These are phyloP conservation scores for Colletotrichum simmondsii DNA, from an alignment of 2,329 filamentous ascomycete species.

Conservation along the genomic window DNA sequence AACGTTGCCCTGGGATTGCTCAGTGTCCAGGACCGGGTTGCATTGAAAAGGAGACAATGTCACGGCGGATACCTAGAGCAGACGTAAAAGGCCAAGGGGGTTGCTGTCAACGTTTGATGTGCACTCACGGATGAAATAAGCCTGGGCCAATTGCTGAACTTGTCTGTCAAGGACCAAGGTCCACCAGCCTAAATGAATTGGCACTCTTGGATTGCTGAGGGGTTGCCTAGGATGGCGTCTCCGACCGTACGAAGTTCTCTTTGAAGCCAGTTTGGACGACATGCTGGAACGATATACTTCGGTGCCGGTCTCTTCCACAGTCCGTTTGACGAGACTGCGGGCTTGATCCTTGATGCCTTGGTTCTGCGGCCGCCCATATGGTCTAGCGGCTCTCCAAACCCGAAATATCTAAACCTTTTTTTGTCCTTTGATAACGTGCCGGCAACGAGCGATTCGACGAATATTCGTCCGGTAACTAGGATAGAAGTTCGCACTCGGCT, in stretches of 20 bases:
- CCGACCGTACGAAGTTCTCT: neutral
- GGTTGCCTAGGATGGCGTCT: neutral
- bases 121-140: conserved; percentile 10
- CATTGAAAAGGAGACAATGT: neutral
- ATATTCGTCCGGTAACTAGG: neutral
- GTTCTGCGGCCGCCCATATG: neutral
- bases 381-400: neutral
- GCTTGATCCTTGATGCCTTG: neutral
- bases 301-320: neutral
- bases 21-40: neutral
- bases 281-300: neutral
- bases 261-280: neutral
- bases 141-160: conserved; percentile 6
- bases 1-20: conserved; percentile 15
- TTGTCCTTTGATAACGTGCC: neutral
- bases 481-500: neutral
- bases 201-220: conserved; percentile 13
- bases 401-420: neutral
- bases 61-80: conserved; percentile 17
- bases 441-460: neutral
- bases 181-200: conserved; percentile 6
- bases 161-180: neutral
- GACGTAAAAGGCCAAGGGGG: conserved; percentile 18
- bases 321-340: neutral
- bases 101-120: conserved; percentile 31